phyloP scores from a whole-genome alignment of 345 rosid species.

The Euphorbia tirucalli region DNA sequence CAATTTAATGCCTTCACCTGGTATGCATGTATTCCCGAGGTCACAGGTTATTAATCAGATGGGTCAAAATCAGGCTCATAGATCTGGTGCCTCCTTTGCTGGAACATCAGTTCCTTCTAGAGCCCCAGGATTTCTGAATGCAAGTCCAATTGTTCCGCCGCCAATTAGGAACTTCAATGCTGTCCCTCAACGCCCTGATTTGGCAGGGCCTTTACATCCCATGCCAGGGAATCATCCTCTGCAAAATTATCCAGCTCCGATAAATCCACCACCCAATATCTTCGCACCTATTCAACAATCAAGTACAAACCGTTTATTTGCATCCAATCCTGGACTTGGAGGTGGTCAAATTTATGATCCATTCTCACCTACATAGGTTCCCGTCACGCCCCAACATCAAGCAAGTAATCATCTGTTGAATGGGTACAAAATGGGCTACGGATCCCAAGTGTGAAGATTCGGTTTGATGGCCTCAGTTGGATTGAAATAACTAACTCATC shows the following conservation, averaged over 20 bases:
- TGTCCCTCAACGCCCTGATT: slow-evolving; percentile 34
- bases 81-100: slow-evolving; percentile 20
- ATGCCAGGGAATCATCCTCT: slow-evolving; percentile 48
- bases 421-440: slow-evolving; percentile 41
- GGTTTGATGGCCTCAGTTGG: slow-evolving; percentile 75
- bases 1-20: slow-evolving; percentile 41
- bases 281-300: slow-evolving; percentile 36
- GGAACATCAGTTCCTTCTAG: slow-evolving; percentile 36
- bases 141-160: slow-evolving; percentile 29
- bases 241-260: slow-evolving; percentile 34
- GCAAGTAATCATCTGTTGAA: no score
- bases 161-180: slow-evolving; percentile 42
- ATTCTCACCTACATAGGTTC: slow-evolving; percentile 63
- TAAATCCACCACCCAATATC: slow-evolving; percentile 32
- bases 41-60: slow-evolving; percentile 48
- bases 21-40: slow-evolving; percentile 42
- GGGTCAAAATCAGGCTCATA: slow-evolving; percentile 33
- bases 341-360: slow-evolving; percentile 81
- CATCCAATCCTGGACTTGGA: slow-evolving; percentile 31
- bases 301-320: slow-evolving; percentile 13
- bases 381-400: slow-evolving; percentile 43
- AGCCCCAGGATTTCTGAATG: slow-evolving; percentile 41
- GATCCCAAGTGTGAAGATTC: slow-evolving; percentile 65
- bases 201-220: slow-evolving; percentile 44
- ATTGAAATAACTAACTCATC: slow-evolving; percentile 36